Base-by-base conservation (phyloP, 2,329 filamentous ascomycete genomes). In the Colletotrichum simmondsii region DNA sequence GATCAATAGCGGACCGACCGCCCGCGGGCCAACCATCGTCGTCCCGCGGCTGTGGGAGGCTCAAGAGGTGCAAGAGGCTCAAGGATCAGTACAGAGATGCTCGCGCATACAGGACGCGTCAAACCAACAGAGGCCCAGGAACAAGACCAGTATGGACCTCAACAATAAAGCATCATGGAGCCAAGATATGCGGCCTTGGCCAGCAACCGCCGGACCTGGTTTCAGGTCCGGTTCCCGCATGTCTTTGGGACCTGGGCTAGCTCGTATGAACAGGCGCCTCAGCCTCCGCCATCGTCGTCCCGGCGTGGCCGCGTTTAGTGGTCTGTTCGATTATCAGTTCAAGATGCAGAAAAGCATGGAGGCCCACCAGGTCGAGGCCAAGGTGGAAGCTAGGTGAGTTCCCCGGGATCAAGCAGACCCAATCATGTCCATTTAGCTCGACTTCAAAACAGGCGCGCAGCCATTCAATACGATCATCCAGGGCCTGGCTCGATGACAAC, bases 181-280 rank as follows among this genome's bases (percentile, higher is more conserved):
- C 54, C 30, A 58, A 67, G 65, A 64, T 54, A 60, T 69, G 70
- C 70, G 70, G 67, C 67, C 63, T 49, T n/a, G 67, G 67, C 37
- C 60, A 28, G 66, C 67, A 62, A 32, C 71, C 71, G 61, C 71
- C 66, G 42, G 71, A 32, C 65, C 62, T 26, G 28, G 71, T 73
- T 71, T 71, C 71, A 73, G 71, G 66, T 62, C 30, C 49, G 32
- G 60, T 62, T 14, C 26, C 28, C 30, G 28, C 65, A 71, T 71
- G n/a, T 56, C 30, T 52, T 19, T 42, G 37, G 16, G 37, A 19
- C 37, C 54, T 28, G 35, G 14, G 46, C 49, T 37, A 56, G 46
- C 28, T 46, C 22, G 71, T 71, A 71, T 65, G 67, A 71, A 73
- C 60, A 61, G 66, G 71, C 71, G 71, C 71, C 71, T 65, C 71